Evolutionary conservation across 2,329 filamentous ascomycete genomes (phyloP), one percentile per base, ranked within the genome.

Genomic region (Xylariomycetidae sp.): DNA sequence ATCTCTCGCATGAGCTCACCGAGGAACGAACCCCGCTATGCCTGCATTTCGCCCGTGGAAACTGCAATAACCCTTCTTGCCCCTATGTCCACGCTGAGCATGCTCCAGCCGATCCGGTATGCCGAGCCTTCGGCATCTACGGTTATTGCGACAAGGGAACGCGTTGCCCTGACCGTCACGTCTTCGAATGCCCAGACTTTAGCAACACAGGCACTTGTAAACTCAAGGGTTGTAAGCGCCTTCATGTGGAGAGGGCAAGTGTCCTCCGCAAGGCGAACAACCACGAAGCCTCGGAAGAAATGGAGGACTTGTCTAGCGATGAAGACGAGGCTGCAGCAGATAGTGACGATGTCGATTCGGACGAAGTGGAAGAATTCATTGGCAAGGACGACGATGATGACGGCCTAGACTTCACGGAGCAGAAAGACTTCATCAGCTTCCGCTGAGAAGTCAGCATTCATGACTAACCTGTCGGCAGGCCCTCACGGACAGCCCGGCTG

Each of bases 161-260:
- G 35, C 63, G 70, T 35, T 96, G 92, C 62, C 63, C 76, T 39
- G 79, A 92, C 44, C 82, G 88, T 40, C 92, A 98, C 65, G 82
- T 90, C 37, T 82, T 83, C 63, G 90, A 96, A 61, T 96, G 92
- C 61, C 90, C 92, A 42, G 85, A 94, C 58, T 95, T 93, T 68
- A 85, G 86, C 72, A 94, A 95, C 63, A 86, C 76, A 40, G 90
- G 90, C 51, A 68, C 71, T 42, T 98, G 92, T 75, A 79, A 79
- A 57, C 79, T 75, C 57, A 79, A 81, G 61, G 79, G 81, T 46
- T 96, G 90, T 68, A 84, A 82, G 57, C 74, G 95, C 34, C 83
- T 79, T 39, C 92, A 98, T 64, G 78, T 90, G 57, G 85, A 92
- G 64, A 80, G 85, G 62, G 88, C 88, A 56, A 88, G 85, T 68